Base-by-base conservation (phyloP, 495 filamentous ascomycete species). In the Recurvomyces mirabilis region DNA sequence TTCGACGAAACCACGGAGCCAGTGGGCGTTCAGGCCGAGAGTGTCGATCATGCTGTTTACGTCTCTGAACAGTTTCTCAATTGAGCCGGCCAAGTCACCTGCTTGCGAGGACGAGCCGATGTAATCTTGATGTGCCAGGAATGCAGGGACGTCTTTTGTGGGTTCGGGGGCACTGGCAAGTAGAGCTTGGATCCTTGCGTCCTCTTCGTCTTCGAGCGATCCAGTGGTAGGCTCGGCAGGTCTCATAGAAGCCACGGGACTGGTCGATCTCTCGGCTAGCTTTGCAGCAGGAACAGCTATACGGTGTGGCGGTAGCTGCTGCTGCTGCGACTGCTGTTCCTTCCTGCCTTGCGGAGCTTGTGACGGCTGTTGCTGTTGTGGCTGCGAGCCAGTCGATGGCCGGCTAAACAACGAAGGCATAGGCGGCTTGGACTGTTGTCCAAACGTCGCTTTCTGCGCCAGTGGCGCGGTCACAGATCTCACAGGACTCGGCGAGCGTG, bases 11-110 rank as follows among this genome's bases (percentile, higher is more conserved):
- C 74, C 71, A 34, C 76, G 65, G 20, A 99, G 61, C 10, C 79
- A 74, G 4, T 84, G 78, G 20, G 82, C 78, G 60, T 95, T 95
- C 24, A 96, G 69, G 5, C 88, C 93, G 15, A 95, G 62, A 1
- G 83, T 87, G 56, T 95, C 87, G 21, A 96, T 74, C 91, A 96
- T 99, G 11, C 82, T 83, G 60, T 96, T 96, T 54, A 94, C 85
- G 51, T 95, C 93, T 12, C 85, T 73, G 63, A 88, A 96, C 0
- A 95, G 66, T 19, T 78, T 71, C 59, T 96, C 93, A 44, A 93
- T 82, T 62, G 86, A 78, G 26, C 80, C 77, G 15, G 82, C 73
- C 49, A 87, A 70, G 26, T 29, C 26, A 19, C 75, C 79, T 26
- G 74, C 71, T 44, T 69, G 69, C 45, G 75, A 73, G 0, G 69